Evolutionary conservation across 1,284 basidiomycete genomes (phyloP), one percentile per base, ranked within the genome.

Genomic region (Trichosporon ovoides): DNA sequence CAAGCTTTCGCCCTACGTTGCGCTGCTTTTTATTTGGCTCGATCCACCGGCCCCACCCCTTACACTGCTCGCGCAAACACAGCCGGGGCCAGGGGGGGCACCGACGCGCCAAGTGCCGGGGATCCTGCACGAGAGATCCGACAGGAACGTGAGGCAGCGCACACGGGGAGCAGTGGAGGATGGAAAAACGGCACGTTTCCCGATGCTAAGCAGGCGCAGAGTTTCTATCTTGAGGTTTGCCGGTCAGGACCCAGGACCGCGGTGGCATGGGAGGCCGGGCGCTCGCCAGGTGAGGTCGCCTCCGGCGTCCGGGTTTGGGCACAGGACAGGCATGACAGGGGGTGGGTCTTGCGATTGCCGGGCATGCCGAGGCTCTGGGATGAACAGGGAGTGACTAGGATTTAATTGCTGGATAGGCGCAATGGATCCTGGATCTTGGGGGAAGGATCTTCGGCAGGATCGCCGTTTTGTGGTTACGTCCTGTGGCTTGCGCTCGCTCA

Each of bases 1-100:
- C 28, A 31, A 31, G 28, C 28, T 31, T 31, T 31, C 28, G 28
- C 28, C 4, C 28, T 31, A 5, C 9, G 28, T 31, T 31, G 28
- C 28, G 28, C 28, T 31, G 28, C 43, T 19, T 48, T 48, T 48
- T 48, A 48, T 48, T 48, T 48, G 43, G 43, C 43, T 48, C 43
- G 22, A 16, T 18, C 40, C 38, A 40, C 38, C 7, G 19, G 38
- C 20, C 38, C 43, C 24, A 24, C 28, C 43, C 43, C 43, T 48
- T 48, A 22, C 28, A 9, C 9, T 31, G 5, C 28, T 31, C 28
- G 28, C 28, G 28, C 28, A 31, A n/a, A 14, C 12, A n/a, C 35
- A 37, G 35, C 35, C 35, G 35, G 35, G 35, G 35, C 28, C 35
- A 37, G 28, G 43, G 28, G 43, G 43, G 43, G 43, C 43, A 48